Evolutionary conservation across 208 protist genomes (phyloP), one percentile per base, ranked within the genome.

Genomic region (Kentomonas sorsogonicus): DNA sequence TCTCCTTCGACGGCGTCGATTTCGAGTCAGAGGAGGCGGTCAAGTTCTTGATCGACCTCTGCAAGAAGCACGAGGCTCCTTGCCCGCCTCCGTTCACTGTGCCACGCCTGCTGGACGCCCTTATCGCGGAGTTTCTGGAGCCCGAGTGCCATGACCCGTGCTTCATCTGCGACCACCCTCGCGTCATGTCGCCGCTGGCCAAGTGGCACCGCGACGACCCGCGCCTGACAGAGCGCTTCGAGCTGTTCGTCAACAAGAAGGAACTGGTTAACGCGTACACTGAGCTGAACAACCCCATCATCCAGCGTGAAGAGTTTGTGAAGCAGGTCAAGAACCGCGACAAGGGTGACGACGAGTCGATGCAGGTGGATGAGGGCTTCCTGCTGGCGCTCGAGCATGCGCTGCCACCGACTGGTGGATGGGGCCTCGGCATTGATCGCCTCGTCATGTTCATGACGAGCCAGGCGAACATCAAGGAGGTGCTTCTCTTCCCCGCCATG

Each of bases 271-370:
- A 99, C 60, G 96, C 98, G 33, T 99, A 99, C 87, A 99, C 98
- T 3, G 99, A 99, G 90, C 86, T 99, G 47, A 99, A 99, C 86
- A 97, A 99, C 75, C 99, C 99, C 38, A 76, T 98, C 29, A 89
- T 99, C 27, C 99, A 99, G 88, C 74, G 98, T 16, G 84, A 98
- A 41, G 89, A 98, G 57, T 99, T 99, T 68, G 67, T 86, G 44
- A 93, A 92, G 52, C 99, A 99, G 81, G 80, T 93, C 46, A 77
- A 83, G 41, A 83, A 96, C 66, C 88, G 89, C 29, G 87, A 87
- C 53, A 86, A 91, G 59, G 97, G 98, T 45, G 98, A 99, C 58
- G 98, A 99, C 47, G 98, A 99, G 69, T 98, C 98, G 0, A 97
- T 98, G 86, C 63, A 91, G 31, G 90, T 99, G 39, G 98, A 99